Evolutionary conservation across 768 basidiomycete genomes (phyloP), one percentile per base, ranked within the genome.

Genomic region (Naganishia vaughanmartiniae): DNA sequence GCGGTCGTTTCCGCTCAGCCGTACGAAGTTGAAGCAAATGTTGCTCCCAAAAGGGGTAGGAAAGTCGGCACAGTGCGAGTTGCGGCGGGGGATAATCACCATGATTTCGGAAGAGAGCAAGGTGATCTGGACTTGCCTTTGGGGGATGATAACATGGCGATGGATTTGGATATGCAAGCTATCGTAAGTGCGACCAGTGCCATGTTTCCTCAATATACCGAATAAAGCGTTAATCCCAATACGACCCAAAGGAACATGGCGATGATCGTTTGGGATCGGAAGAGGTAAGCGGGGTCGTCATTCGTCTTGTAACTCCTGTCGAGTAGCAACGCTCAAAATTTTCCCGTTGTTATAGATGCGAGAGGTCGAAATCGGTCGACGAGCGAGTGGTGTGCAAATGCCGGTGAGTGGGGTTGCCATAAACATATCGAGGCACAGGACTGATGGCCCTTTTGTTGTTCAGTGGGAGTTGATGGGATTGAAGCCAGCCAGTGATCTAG

Each of bases 351-450:
- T 19, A 2, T 42, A 63, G 60, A 26, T 63, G 28, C 60, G 60
- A 2, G 60, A 63, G 17, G 30, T 63, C 24, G 60, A 63, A 15
- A 45, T 63, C 4, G 60, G 60, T 24, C 30, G 60, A 36, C 11
- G 60, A 45, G 60, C 60, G 26, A 63, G 60, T 30, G 60, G 60
- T 15, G 15, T 63, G n/a, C 60, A 63, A 30, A 63, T 63, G 60
- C 60, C 60, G 24, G 60, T 63, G 24, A 42, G 60, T 28, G 15
- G 48, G 24, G 1, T n/a, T 26, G 36, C 26, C 42, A 14, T 63
- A 10, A 2, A 17, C 4, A 15, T 26, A 0, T 17, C 24, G 26
- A 26, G 24, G 7, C 39, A 21, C 26, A 15, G 24, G 12, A 11
- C n/a, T 4, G 1, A 3, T 19, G 7, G 15, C 39, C 24, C 14